Conservation (phyloP, 768 basidiomycete species). For the Atractiella rhizophila region DNA sequence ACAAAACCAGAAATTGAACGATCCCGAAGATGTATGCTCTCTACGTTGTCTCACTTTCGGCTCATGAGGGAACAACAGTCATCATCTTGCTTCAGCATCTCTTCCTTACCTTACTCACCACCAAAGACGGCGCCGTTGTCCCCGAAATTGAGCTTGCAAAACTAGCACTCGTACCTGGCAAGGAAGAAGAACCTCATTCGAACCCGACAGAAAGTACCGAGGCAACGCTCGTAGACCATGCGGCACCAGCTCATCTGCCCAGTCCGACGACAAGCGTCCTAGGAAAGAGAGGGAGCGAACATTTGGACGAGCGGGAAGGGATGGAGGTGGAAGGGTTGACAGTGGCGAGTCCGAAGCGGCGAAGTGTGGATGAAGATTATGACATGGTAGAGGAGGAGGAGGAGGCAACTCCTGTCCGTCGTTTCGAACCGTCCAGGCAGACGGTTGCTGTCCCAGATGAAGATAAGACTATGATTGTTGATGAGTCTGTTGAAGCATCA, state of each 20-base stretch:
- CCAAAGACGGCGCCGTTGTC: constrained; percentile 41
- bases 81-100: constrained; percentile 51
- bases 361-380: neutral
- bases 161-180: constrained; percentile 64
- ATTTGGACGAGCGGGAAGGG: neutral
- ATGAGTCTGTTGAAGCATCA: too few relatives aligned
- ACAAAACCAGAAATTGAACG: constrained; percentile 55
- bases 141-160: constrained; percentile 71
- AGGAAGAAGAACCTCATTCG: constrained; percentile 41
- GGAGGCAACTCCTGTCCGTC: too few relatives aligned
- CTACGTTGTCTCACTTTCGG: neutral
- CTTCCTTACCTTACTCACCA: constrained; percentile 48
- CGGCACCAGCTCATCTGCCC: neutral
- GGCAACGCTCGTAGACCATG: neutral
- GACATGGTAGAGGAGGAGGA: neutral
- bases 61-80: constrained; percentile 27
- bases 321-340: neutral
- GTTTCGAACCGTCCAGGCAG: too few relatives aligned
- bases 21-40: constrained; percentile 48
- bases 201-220: neutral
- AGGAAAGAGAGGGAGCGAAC: constrained; percentile 13
- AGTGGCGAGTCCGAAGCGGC: neutral
- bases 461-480: neutral
- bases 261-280: constrained; percentile 4
- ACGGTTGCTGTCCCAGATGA: too few relatives aligned